Percentiles rank a stretch among this genome's conserved stretches.
Evolutionary conservation across 2,329 filamentous ascomycete genomes (phyloP).

Genomic region (Zasmidium cellare): DNA sequence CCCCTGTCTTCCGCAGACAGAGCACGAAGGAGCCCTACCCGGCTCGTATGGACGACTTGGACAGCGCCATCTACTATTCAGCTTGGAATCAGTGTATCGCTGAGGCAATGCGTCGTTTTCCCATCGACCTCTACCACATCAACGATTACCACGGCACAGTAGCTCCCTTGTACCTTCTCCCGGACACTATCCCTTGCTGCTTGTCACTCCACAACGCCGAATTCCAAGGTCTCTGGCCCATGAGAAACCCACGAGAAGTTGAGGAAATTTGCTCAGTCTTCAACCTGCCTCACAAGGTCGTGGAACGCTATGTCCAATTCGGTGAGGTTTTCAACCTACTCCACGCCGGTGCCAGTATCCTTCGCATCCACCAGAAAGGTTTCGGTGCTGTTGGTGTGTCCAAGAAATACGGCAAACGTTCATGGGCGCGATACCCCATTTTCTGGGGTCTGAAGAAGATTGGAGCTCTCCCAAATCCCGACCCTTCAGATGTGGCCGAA

Average conservation of each 20-base stretch:
- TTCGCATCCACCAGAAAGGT: constrained; percentile 66
- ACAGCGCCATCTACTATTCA: constrained; percentile 67
- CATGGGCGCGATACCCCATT: constrained; percentile 66
- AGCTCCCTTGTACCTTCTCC: constrained; percentile 65
- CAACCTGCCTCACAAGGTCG: constrained; percentile 59
- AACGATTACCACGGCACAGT: constrained; percentile 66
- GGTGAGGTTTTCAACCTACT: constrained; percentile 69
- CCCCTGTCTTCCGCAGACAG: constrained; percentile 66
- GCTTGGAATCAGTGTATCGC: constrained; percentile 72
- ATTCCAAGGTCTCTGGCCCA: constrained; percentile 69
- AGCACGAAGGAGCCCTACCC: constrained; percentile 65
- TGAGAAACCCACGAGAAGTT: constrained; percentile 61
- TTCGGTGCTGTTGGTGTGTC: constrained; percentile 69
- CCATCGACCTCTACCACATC: constrained; percentile 65
- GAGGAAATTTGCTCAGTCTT: constrained; percentile 66
- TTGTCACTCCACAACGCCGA: constrained; percentile 69
- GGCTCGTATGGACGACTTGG: constrained; percentile 67
- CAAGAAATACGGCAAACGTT: constrained; percentile 67
- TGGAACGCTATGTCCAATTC: constrained; percentile 64
- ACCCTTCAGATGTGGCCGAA: constrained; percentile 63
- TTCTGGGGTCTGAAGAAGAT: constrained; percentile 67
- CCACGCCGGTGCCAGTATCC: constrained; percentile 65
- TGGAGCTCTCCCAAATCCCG: constrained; percentile 64
- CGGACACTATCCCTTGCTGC: constrained; percentile 61
- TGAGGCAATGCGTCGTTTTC: constrained; percentile 62